phyloP scores from a whole-genome alignment of 2,329 filamentous ascomycete genomes.

The Alternaria burnsii region DNA sequence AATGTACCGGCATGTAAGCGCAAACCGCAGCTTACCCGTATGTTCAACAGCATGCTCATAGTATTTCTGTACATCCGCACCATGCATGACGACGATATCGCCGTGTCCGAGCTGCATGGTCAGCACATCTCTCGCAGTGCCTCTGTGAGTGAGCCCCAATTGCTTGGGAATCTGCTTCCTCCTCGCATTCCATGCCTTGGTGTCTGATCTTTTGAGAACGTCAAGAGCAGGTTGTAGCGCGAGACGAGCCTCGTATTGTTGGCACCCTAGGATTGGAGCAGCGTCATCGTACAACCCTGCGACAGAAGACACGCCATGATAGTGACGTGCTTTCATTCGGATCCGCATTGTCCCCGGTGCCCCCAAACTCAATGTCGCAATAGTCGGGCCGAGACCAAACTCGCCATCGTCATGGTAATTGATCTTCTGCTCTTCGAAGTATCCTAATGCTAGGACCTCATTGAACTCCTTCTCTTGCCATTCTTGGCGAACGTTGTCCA shows the following conservation, averaged over 20 bases:
- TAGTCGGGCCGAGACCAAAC: constrained; percentile 66
- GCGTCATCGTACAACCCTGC: constrained; percentile 45
- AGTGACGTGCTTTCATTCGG: constrained; percentile 63
- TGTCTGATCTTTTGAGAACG: constrained; percentile 24
- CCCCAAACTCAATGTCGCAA: constrained; percentile 68
- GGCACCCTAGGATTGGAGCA: constrained; percentile 40
- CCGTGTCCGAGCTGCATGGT: constrained; percentile 66
- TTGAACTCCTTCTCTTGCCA: constrained; percentile 62
- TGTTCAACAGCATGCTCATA: constrained; percentile 68
- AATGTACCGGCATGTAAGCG: constrained; percentile 65
- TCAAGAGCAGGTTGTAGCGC: constrained; percentile 41
- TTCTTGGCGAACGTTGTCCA: constrained; percentile 11
- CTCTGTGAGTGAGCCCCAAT: constrained; percentile 44
- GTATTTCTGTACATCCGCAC: constrained; percentile 64
- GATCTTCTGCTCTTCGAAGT: constrained; percentile 68
- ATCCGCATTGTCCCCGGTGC: constrained; percentile 66
- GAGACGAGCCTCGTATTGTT: constrained; percentile 47
- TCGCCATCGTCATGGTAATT: constrained; percentile 74
- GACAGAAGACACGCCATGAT: constrained; percentile 45
- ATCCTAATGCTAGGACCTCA: constrained; percentile 69
- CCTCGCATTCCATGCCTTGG: constrained; percentile 34
- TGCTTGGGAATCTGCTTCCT: constrained; percentile 49
- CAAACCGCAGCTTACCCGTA: constrained; percentile 62
- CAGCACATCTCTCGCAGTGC: constrained; percentile 50
- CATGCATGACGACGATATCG: constrained; percentile 72